These are phyloP conservation scores for Rhizopus microsporus DNA, from an alignment of 371 early-diverging fungal species.

Conservation along the genomic window DNA sequence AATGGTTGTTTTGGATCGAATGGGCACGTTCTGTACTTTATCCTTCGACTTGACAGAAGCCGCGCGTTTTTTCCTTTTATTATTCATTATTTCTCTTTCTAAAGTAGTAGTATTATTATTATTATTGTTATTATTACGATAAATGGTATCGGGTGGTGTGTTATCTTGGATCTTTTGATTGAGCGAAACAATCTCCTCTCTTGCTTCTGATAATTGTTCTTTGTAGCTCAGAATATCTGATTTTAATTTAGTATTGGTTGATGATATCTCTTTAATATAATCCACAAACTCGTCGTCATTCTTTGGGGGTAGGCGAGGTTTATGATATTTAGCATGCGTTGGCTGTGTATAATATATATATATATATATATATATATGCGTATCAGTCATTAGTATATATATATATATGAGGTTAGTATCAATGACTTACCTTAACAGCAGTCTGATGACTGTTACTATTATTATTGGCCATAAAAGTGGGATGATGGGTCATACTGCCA, in stretches of 20 bases:
- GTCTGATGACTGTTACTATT: background rate
- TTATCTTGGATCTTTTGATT: constrained; percentile 14
- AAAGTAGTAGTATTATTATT: background rate
- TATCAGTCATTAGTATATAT: background rate
- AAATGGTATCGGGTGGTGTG: background rate
- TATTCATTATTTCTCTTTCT: constrained; percentile 22
- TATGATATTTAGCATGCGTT: background rate
- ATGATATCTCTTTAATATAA: constrained; percentile 50
- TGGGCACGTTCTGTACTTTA: background rate
- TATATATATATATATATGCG: background rate
- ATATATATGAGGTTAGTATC: background rate
- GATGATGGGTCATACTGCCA: background rate
- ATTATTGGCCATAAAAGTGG: background rate
- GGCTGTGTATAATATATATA: background rate
- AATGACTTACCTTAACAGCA: constrained; percentile 19
- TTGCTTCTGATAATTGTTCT: constrained; percentile 40
- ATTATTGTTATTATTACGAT: background rate
- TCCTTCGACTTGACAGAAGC: constrained; percentile 8
- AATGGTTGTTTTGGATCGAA: constrained; percentile 3
- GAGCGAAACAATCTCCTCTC: constrained; percentile 30
- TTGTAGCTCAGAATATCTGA: constrained; percentile 37
- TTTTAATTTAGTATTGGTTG: constrained; percentile 42
- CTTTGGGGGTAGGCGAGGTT: background rate
- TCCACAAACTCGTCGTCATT: constrained; percentile 14
- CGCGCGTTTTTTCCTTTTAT: constrained; percentile 6